Evolutionary conservation across 345 rosid species (phyloP), one percentile per base, ranked within the genome.

Genomic region (Sonneratia caseolaris): DNA sequence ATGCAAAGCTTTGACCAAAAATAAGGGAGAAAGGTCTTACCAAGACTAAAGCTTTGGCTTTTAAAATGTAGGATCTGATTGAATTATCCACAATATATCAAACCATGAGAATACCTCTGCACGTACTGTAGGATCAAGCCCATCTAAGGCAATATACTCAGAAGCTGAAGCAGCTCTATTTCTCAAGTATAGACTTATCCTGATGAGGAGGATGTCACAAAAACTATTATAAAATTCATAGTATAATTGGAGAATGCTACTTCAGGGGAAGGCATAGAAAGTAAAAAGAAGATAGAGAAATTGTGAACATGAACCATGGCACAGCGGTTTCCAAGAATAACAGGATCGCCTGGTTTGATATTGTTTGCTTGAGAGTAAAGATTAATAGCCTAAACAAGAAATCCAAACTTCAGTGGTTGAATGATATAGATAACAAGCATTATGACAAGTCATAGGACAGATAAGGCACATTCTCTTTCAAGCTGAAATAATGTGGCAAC

Each of bases 111-210:
- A 73, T 89, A 95, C 99, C 82, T 91, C 99, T 70, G 96, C 97
- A 75, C 87, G 97, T 73, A 89, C 90, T 7, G 86, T 91, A 84
- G 93, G 92, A 85, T 95, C 99, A 70, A 91, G 82, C 73, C 97
- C 97, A 82, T 80, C 89, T 69, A 91, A 76, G 66, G 97, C 93
- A 74, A 77, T 79, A 77, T 77, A 59, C 77, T 91, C 99, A 35
- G 97, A 95, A 78, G 82, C 78, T 36, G 92, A 83, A 22, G 97
- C 79, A 81, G 90, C 78, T 80, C 96, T 81, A 68, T 75, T 82
- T 80, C 87, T 95, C 71, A 95, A 80, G 78, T 80, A 89, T 74
- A 84, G 92, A 77, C 96, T 90, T 77, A 85, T 77, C 85, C 97
- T 95, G 85, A 68, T 71, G 69, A 77, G 67, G 65, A 68, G 68